Base-by-base conservation (phyloP, 1,284 basidiomycete species). In the Nidula niveotomentosa region DNA sequence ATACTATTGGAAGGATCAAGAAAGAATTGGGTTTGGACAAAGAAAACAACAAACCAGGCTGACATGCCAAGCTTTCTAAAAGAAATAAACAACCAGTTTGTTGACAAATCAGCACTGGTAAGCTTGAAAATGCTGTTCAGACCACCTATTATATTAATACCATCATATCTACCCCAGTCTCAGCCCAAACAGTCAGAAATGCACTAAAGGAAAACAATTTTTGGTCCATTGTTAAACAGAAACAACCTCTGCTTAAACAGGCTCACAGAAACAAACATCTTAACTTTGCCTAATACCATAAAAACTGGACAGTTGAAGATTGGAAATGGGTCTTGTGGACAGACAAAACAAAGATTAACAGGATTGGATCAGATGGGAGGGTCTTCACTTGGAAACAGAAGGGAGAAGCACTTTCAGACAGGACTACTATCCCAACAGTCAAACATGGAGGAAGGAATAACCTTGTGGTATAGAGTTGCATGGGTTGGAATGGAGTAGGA, bases 391-490 rank as follows among this genome's bases (percentile, higher is more conserved):
- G 57, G 57, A 61, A 58, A 39, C 51, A 45, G n/a, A 45, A 18
- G 18, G 64, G 65, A 30, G 56, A 63, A 47, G 55, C 49, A 30
- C 51, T 55, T 7, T 48, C 51, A 41, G 54, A 56, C n/a, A 48
- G 51, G 12, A 58, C 55, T 18, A 58, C 58, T n/a, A 53, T 49
- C 44, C 54, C 56, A 39, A 60, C 54, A n/a, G 56, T 65, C 34
- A 64, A 64, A 53, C 60, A 63, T 59, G 59, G 65, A 44, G 60
- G 64, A 30, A 62, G 65, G 44, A 58, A 44, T 48, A 49, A 39
- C n/a, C 36, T 63, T 23, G 64, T 63, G 62, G 62, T 63, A 12
- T 63, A 58, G 58, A 59, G 59, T 4, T 62, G 60, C 47, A 55
- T 64, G 18, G 56, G 51, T 7, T 48, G 23, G 37, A 48, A 53